Evolutionary conservation across 2,329 filamentous ascomycete genomes (phyloP).

Genomic region (Diplodia scrobiculata): DNA sequence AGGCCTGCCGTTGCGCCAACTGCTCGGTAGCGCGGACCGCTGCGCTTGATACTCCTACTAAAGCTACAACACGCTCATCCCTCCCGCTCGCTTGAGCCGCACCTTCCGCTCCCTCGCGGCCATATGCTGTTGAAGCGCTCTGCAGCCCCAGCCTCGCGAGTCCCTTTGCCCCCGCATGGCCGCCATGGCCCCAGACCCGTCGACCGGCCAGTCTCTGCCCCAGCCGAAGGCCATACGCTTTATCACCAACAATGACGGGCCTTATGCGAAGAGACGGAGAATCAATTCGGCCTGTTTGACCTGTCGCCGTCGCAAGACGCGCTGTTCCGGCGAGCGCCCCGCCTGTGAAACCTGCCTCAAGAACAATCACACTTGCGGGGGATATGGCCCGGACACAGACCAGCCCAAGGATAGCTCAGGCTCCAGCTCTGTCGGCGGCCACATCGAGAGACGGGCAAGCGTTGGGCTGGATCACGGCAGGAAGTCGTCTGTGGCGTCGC

Average conservation of each 20-base stretch:
- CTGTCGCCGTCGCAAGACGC: conserved; percentile 54
- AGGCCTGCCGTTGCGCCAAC: conserved; percentile 10
- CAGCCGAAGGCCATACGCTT: conserved; percentile 47
- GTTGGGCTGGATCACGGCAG: not conserved
- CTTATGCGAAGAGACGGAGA: conserved; percentile 47
- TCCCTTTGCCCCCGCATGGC: conserved; percentile 21
- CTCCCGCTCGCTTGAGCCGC: not conserved
- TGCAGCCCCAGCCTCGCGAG: not conserved
- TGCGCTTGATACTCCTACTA: conserved; percentile 14
- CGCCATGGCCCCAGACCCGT: conserved; percentile 24
- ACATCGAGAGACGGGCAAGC: not conserved
- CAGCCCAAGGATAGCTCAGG: not conserved
- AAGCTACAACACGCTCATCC: not conserved
- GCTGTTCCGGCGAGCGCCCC: conserved; percentile 50
- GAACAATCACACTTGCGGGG: conserved; percentile 53
- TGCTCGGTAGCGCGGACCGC: not conserved
- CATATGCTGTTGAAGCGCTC: not conserved
- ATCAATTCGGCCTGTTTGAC: conserved; percentile 51
- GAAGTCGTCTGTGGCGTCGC: conserved; percentile 6
- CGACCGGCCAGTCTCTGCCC: conserved; percentile 33
- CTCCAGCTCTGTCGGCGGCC: not conserved
- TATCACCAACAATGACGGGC: conserved; percentile 47
- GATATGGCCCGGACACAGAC: conserved; percentile 47
- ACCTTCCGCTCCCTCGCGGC: conserved; percentile 1
- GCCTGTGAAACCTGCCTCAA: conserved; percentile 51